Percentiles rank a stretch among this genome's conserved stretches.
Evolutionary conservation across 179 eudicot genomes (phyloP).

Genomic region (Corrigiola litoralis): DNA sequence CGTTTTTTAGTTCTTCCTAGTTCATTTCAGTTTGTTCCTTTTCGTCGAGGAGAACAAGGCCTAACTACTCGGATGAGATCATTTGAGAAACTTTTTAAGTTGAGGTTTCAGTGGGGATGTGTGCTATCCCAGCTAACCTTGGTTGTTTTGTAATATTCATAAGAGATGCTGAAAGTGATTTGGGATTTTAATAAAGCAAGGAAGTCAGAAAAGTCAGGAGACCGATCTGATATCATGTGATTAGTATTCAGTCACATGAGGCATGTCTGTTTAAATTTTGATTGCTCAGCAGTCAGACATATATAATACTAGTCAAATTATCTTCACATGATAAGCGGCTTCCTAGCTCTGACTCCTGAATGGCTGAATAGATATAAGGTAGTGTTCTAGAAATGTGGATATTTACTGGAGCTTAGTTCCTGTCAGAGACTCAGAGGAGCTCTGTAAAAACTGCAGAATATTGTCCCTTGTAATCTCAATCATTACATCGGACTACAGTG

Average conservation of each 20-base stretch:
- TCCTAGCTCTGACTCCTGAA: slow-evolving; percentile 19
- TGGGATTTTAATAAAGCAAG: slow-evolving; percentile 20
- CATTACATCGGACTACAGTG: no score
- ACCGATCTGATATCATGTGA: slow-evolving; percentile 43
- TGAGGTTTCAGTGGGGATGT: slow-evolving; percentile 12
- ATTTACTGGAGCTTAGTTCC: slow-evolving; percentile 4
- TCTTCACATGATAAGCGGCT: slow-evolving; percentile 37
- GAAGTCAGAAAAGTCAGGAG: slow-evolving; percentile 26
- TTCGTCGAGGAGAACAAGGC: not conserved
- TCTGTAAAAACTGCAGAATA: slow-evolving; percentile 5
- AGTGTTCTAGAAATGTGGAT: not conserved
- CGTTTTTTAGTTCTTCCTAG: no score
- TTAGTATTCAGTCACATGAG: slow-evolving; percentile 58
- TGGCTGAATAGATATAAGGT: not conserved
- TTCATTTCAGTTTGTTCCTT: not conserved
- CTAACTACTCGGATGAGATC: not conserved
- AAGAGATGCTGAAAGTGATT: slow-evolving; percentile 9
- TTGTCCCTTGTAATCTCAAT: no score
- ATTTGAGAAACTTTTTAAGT: not conserved
- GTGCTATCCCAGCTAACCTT: slow-evolving; percentile 32
- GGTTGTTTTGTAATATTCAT: slow-evolving; percentile 28
- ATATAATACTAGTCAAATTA: slow-evolving; percentile 22
- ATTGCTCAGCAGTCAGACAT: slow-evolving; percentile 16
- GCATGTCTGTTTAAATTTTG: slow-evolving; percentile 27
- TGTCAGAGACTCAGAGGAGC: slow-evolving; percentile 14